Conservation (phyloP, 2,329 filamentous ascomycete genomes). For the Xylaria sp. region DNA sequence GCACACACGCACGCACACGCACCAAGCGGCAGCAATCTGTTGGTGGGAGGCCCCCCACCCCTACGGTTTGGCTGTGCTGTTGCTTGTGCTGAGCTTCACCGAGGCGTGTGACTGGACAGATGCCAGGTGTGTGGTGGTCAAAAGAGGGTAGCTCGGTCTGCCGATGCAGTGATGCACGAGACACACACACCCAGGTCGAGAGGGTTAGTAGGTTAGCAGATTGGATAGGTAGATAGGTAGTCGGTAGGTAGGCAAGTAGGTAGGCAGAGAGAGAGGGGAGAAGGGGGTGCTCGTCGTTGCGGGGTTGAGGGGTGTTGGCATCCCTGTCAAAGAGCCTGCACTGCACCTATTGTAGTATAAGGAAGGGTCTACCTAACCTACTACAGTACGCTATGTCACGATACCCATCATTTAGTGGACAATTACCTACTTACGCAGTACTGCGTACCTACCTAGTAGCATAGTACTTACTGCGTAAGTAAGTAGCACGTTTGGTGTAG, state of each 20-base stretch:
- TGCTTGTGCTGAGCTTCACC: conserved; percentile 32
- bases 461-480: no score
- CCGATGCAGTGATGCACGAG: conserved; percentile 35
- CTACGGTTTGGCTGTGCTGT: conserved; percentile 17
- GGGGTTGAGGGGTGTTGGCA: conserved; percentile 13
- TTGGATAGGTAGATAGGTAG: conserved; percentile 2
- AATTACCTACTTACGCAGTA: no score
- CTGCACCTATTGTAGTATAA: neutral
- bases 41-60: conserved; percentile 22
- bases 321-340: neutral
- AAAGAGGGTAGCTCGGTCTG: conserved; percentile 36
- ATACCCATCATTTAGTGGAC: no score
- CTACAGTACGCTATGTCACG: no score
- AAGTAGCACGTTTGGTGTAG: no score
- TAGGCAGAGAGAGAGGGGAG: neutral
- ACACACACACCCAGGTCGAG: conserved; percentile 12
- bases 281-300: conserved; percentile 3
- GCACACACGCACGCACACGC: conserved; percentile 11
- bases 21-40: conserved; percentile 25
- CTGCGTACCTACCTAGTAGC: no score
- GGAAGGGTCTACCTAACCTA: no score
- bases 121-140: conserved; percentile 35
- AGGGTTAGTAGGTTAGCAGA: conserved; percentile 5
- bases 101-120: conserved; percentile 35
- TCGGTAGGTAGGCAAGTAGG: no score